A percentile compares a stretch with the other conserved stretches of the same genome.
Evolutionary conservation across 129 eudicot genomes (phyloP).

Genomic region (Daucus carota): DNA sequence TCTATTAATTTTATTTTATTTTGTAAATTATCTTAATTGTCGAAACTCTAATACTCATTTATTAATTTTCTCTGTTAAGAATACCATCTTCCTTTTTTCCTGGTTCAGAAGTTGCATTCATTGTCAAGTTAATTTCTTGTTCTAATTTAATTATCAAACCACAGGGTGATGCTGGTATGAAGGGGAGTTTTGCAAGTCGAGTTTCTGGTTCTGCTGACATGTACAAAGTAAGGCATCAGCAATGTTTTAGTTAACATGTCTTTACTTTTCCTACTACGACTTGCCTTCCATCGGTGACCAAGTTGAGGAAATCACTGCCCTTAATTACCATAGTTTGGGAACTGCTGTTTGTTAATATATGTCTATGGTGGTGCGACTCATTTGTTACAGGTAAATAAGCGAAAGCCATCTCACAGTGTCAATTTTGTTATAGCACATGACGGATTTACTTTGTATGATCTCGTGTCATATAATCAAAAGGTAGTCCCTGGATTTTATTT

Average conservation of each 20-base stretch:
- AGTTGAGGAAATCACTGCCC: not conserved
- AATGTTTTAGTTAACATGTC: not conserved
- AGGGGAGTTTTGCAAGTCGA: constrained; percentile 87
- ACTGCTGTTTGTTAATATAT: not conserved
- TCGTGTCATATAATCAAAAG: constrained; percentile 86
- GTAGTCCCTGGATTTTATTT: constrained; percentile 27
- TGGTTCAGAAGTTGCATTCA: not conserved
- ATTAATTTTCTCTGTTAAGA: not conserved
- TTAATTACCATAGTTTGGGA: not conserved
- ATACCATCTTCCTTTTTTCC: not conserved
- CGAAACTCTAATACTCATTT: no score
- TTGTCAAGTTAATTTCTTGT: not conserved
- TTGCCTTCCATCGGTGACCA: not conserved
- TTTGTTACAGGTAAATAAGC: constrained; percentile 60
- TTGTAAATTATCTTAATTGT: not conserved
- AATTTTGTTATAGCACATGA: constrained; percentile 93
- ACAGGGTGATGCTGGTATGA: constrained; percentile 90
- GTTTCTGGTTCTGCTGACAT: constrained; percentile 94
- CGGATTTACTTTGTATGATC: constrained; percentile 92
- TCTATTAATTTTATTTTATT: not conserved
- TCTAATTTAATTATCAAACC: constrained; percentile 11
- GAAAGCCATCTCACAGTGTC: constrained; percentile 90
- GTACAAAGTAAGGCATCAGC: constrained; percentile 52
- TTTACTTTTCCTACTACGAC: not conserved
- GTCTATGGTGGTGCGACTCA: not conserved